Base-by-base conservation (phyloP, 2,329 filamentous ascomycete genomes). In the Aspergillus costaricaensis region DNA sequence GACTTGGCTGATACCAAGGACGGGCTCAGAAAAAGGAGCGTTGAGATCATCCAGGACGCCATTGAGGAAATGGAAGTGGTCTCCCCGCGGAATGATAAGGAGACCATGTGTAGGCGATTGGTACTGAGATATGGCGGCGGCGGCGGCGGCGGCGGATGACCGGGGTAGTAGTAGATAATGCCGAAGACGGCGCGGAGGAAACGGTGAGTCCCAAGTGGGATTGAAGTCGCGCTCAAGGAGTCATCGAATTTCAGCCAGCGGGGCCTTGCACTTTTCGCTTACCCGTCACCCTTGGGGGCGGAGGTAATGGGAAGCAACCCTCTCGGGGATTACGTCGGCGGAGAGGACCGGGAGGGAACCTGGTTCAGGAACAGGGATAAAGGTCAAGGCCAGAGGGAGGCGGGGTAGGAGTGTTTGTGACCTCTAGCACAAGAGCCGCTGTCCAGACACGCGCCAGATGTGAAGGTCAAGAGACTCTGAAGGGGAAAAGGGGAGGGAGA, bases 1-100 rank as follows among this genome's bases (percentile, higher is more conserved):
- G 84, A 83, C 73, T 86, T 87, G 17, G 75, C 72, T 14, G 64
- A 63, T 4, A 65, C 67, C 36, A 66, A 56, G 19, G 65, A 58
- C 5, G 71, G 67, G 48, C 62, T 72, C 43, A 71, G 49, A 14
- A 70, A 58, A 12, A 72, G 59, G 19, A 72, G 59, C n/a, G 74
- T 54, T 27, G 66, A 70, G 25, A 74, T 55, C 2, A 65, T 55
- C 65, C 67, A 73, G 56, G 67, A 66, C 27, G 70, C 63, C 41
- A 70, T 58, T 55, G 59, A 44, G 30, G 60, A 17, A 30, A 57
- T 39, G 43, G 56, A 62, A 47, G 60, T 51, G 14, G 63, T 57
- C 14, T 47, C 49, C 58, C 67, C 60, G 55, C 62, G 51, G 43
- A 56, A 65, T 55, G 61, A 64, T 57, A 68, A 65, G 17, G 62